Evolutionary conservation across 2,329 filamentous ascomycete species (phyloP).

Genomic region (Trichoderma koningiopsis): DNA sequence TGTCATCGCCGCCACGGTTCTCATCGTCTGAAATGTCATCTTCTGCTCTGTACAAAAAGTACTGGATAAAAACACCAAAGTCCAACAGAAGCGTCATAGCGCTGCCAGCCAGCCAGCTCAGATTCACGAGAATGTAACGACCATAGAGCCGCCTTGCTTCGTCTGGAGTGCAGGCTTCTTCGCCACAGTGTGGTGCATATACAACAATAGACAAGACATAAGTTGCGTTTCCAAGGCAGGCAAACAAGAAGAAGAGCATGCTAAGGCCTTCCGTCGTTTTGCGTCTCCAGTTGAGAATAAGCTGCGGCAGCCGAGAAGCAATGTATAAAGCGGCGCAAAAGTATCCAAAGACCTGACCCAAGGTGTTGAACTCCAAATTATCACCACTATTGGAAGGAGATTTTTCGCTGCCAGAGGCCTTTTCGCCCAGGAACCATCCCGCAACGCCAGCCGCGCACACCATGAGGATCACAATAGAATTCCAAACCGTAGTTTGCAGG

Average conservation of each 20-base stretch:
- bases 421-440: conserved; percentile 74
- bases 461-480: conserved; percentile 73
- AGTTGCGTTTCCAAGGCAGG: conserved; percentile 90
- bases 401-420: conserved; percentile 43
- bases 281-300: conserved; percentile 87
- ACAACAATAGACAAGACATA: conserved; percentile 92
- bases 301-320: conserved; percentile 83
- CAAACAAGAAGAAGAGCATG: conserved; percentile 94
- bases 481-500: conserved; percentile 68
- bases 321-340: conserved; percentile 89
- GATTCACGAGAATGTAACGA: conserved; percentile 83
- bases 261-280: conserved; percentile 93
- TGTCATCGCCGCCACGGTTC: conserved; percentile 34
- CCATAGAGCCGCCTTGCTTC: conserved; percentile 71
- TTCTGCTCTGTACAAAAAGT: conserved; percentile 74
- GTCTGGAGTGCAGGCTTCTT: conserved; percentile 59
- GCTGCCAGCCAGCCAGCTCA: conserved; percentile 88
- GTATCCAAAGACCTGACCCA: conserved; percentile 92
- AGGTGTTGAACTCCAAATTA: conserved; percentile 67
- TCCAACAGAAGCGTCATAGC: conserved; percentile 85
- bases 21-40: conserved; percentile 35
- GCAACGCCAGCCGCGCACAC: conserved; percentile 81
- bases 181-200: conserved; percentile 73
- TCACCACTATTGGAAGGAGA: conserved; percentile 44
- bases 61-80: conserved; percentile 84